Conservation (phyloP, 2,329 filamentous ascomycete genomes). For the Pyricularia grisea region DNA sequence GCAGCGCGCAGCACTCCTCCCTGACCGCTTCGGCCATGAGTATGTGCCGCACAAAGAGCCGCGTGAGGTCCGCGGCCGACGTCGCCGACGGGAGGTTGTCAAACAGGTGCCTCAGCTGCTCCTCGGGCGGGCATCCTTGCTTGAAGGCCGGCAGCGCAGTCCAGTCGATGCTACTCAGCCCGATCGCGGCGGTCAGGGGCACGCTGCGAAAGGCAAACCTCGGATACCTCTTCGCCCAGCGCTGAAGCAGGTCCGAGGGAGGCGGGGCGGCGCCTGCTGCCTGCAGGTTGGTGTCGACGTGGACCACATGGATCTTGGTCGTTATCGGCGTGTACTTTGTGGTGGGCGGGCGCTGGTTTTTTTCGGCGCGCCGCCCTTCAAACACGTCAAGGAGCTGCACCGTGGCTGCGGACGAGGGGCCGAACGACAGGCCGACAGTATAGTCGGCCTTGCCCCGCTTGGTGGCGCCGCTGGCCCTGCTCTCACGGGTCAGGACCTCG, state of each 20-base stretch:
- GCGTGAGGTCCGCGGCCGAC: conserved; percentile 63
- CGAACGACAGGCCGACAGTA: conserved; percentile 73
- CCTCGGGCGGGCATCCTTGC: conserved; percentile 17
- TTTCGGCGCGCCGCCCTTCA: conserved; percentile 33
- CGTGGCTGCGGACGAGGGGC: conserved; percentile 69
- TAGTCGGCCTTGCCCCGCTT: conserved; percentile 31
- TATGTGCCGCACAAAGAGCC: conserved; percentile 62
- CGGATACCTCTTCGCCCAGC: conserved; percentile 53
- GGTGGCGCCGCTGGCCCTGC: conserved; percentile 18
- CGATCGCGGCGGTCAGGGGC: conserved; percentile 54
- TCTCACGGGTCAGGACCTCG: conserved; percentile 39
- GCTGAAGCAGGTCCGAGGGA: conserved; percentile 30
- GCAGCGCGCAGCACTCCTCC: conserved; percentile 55
- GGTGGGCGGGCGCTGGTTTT: neutral
- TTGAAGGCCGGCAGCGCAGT: conserved; percentile 26
- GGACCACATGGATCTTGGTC: conserved; percentile 47
- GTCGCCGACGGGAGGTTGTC: conserved; percentile 60
- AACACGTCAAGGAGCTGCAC: conserved; percentile 62
- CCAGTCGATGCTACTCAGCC: conserved; percentile 44
- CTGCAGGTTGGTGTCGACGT: conserved; percentile 29
- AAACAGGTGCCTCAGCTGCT: conserved; percentile 45
- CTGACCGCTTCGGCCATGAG: conserved; percentile 56
- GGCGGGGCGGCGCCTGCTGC: conserved; percentile 1
- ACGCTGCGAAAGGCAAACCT: conserved; percentile 53
- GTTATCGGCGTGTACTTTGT: neutral